phyloP scores from a whole-genome alignment of 495 filamentous ascomycete genomes.

The Clohesyomyces aquaticus region DNA sequence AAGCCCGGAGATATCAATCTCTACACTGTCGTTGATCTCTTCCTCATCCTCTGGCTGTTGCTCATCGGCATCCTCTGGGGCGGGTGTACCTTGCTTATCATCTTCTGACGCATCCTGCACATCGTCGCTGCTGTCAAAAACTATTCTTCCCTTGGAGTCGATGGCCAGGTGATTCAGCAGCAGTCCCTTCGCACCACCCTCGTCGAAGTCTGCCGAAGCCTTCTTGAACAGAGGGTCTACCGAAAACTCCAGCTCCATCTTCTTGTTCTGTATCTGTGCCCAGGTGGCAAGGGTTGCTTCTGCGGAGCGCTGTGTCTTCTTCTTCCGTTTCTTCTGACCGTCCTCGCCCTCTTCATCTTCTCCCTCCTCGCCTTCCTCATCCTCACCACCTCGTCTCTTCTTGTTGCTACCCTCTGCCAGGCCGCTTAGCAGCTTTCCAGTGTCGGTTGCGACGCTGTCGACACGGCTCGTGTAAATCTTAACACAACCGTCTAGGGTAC shows the following conservation, averaged over 20 bases:
- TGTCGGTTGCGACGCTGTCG: constrained; percentile 97
- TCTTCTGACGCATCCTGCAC: constrained; percentile 62
- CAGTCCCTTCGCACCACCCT: constrained; percentile 95
- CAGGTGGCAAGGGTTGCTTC: constrained; percentile 93
- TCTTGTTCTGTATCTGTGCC: constrained; percentile 86
- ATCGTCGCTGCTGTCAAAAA: constrained; percentile 98
- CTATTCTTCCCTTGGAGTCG: constrained; percentile 86
- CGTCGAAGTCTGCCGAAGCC: constrained; percentile 95
- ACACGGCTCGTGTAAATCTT: constrained; percentile 99
- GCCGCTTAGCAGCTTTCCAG: constrained; percentile 91
- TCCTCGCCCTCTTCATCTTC: constrained; percentile 79
- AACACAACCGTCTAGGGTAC: constrained; percentile 96
- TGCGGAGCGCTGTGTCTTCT: constrained; percentile 77
- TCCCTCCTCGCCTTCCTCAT: constrained; percentile 64
- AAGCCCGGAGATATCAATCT: constrained; percentile 77
- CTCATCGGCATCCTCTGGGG: constrained; percentile 47
- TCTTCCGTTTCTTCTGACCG: constrained; percentile 71
- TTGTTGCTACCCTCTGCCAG: constrained; percentile 87
- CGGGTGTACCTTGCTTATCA: constrained; percentile 37
- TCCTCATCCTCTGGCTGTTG: constrained; percentile 50
- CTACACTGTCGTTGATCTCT: constrained; percentile 58
- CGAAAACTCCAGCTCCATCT: constrained; percentile 94
- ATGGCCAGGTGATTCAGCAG: constrained; percentile 94
- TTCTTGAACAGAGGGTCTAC: constrained; percentile 99
- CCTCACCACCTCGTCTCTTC: constrained; percentile 64